phyloP scores from a whole-genome alignment of 2,329 filamentous ascomycete species.

The Cytospora schulzeri region DNA sequence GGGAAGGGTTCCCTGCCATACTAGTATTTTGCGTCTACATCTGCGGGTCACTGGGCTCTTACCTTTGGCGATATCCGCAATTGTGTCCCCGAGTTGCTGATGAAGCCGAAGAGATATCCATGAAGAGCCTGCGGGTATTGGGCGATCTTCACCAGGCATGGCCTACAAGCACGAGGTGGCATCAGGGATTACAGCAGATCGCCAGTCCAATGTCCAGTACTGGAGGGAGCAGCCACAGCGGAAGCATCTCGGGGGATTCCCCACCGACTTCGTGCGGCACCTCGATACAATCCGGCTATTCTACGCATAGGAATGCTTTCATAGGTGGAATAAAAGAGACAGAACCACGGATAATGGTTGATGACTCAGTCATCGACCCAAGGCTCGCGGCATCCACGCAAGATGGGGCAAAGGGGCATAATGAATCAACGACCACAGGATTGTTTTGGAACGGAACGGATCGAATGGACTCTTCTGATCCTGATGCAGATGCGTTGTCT shows the following conservation, averaged over 20 bases:
- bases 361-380: conserved; percentile 24
- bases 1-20: conserved; percentile 40
- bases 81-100: conserved; percentile 34
- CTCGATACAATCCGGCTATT: conserved; percentile 12
- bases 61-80: conserved; percentile 36
- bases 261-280: conserved; percentile 21
- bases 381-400: conserved; percentile 10
- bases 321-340: not conserved
- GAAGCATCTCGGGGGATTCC: conserved; percentile 14
- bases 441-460: conserved; percentile 16
- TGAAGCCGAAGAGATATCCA: conserved; percentile 33
- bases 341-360: not conserved
- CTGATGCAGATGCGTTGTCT: conserved; percentile 26
- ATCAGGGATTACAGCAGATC: conserved; percentile 30
- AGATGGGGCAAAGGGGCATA: not conserved
- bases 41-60: conserved; percentile 41
- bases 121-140: conserved; percentile 30
- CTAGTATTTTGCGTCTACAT: conserved; percentile 45
- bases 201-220: conserved; percentile 24
- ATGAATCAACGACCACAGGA: conserved; percentile 3
- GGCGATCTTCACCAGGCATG: conserved; percentile 30
- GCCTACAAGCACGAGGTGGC: conserved; percentile 31
- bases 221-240: conserved; percentile 15
- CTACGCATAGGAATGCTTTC: not conserved
- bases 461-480: not conserved